Percentiles rank a stretch among this genome's conserved stretches.
Evolutionary conservation across 1,139 yeast species (phyloP).

Genomic region (Yamadazyma blattariae): DNA sequence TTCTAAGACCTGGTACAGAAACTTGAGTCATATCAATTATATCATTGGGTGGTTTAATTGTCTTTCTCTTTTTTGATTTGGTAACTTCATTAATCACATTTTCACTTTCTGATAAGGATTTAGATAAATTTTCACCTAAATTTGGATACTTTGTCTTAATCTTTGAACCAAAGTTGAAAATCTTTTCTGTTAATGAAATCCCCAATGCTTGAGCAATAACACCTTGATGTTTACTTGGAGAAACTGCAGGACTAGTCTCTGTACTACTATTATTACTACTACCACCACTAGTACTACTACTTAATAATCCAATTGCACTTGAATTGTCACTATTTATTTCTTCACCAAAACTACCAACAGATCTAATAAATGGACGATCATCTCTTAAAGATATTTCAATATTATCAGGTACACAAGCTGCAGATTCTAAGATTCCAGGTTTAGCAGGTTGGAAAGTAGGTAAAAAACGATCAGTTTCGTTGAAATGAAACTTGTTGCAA

Average conservation of each 20-base stretch:
- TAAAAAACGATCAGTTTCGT: constrained; percentile 3
- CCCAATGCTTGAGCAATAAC: constrained; percentile 11
- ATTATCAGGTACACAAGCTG: neutral
- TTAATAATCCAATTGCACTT: constrained; percentile 1
- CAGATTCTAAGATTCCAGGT: neutral
- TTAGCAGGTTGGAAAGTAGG: constrained; percentile 3
- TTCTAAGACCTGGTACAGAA: constrained; percentile 73
- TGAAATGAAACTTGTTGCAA: neutral
- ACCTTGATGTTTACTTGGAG: constrained; percentile 7
- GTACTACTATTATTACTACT: neutral
- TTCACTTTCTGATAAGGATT: neutral
- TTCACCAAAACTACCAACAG: neutral
- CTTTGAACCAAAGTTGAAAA: constrained; percentile 5
- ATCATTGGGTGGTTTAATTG: neutral
- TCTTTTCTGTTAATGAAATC: constrained; percentile 5
- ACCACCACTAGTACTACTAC: neutral
- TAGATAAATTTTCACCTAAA: constrained; percentile 2
- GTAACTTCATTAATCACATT: neutral
- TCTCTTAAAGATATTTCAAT: constrained; percentile 6
- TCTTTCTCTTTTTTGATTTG: neutral
- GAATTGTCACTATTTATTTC: neutral
- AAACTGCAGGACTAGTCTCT: neutral
- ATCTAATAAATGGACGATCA: constrained; percentile 2
- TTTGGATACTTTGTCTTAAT: neutral
- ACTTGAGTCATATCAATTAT: constrained; percentile 18